phyloP scores from a whole-genome alignment of 768 basidiomycete genomes.

The Sporobolomyces phaffii region DNA sequence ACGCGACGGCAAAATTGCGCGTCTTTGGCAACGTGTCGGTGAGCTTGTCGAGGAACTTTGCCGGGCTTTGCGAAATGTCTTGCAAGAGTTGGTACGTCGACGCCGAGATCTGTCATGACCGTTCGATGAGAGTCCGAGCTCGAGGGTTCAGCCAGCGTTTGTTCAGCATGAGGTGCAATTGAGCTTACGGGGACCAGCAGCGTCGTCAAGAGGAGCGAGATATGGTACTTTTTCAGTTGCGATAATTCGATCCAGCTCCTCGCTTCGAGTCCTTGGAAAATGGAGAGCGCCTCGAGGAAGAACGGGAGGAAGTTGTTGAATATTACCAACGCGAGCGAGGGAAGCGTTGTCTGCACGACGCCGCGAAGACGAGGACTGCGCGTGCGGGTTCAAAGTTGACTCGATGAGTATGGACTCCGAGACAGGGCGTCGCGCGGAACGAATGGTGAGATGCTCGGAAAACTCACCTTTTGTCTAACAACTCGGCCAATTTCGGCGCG shows the following conservation, averaged over 20 bases:
- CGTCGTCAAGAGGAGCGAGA: slow-evolving; percentile 35
- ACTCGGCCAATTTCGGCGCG: slow-evolving; percentile 75
- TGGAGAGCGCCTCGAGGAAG: slow-evolving; percentile 76
- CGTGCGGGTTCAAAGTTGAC: too few relatives aligned
- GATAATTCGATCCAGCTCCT: slow-evolving; percentile 91
- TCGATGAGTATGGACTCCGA: too few relatives aligned
- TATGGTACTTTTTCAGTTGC: slow-evolving; percentile 66
- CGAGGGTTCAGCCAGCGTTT: too few relatives aligned
- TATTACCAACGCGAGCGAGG: slow-evolving; percentile 79
- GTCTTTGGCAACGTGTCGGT: slow-evolving; percentile 67
- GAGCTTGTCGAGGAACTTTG: slow-evolving; percentile 87
- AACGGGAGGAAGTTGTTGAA: slow-evolving; percentile 86
- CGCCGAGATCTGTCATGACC: slow-evolving; percentile 27
- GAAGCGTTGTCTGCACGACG: slow-evolving; percentile 89
- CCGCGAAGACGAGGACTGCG: slow-evolving; percentile 55
- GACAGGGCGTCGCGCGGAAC: background rate
- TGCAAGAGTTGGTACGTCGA: slow-evolving; percentile 61
- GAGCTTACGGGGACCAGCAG: slow-evolving; percentile 37
- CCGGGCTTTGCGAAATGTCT: slow-evolving; percentile 86
- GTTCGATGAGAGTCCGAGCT: background rate
- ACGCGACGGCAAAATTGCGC: slow-evolving; percentile 55
- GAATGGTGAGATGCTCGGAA: too few relatives aligned
- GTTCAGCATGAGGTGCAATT: background rate
- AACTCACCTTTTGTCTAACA: slow-evolving; percentile 69
- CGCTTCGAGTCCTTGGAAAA: slow-evolving; percentile 82